These are phyloP conservation scores for Plasmodium coatneyi DNA, from an alignment of 169 alveolate species.

Conservation along the genomic window DNA sequence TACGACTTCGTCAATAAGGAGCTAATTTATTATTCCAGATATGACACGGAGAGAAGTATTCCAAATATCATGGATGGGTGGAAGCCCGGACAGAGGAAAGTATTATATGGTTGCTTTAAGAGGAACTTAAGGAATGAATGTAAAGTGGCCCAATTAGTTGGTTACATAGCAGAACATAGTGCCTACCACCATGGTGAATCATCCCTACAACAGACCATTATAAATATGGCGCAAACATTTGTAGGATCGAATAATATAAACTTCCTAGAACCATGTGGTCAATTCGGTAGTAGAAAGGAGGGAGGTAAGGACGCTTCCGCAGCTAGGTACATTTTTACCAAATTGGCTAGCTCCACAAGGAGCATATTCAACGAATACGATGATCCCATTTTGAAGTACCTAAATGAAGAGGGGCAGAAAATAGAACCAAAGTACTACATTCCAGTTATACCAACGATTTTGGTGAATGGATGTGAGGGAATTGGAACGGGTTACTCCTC, in stretches of 20 bases:
- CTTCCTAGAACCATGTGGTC: slow-evolving; percentile 96
- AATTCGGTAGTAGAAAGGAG: slow-evolving; percentile 98
- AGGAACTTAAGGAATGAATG: slow-evolving; percentile 95
- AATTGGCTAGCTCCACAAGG: slow-evolving; percentile 91
- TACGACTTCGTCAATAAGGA: slow-evolving; percentile 98
- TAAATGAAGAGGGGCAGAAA: slow-evolving; percentile 97
- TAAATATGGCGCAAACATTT: slow-evolving; percentile 99
- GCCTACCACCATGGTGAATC: slow-evolving; percentile 99
- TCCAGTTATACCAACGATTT: slow-evolving; percentile 98
- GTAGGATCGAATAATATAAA: slow-evolving; percentile 96
- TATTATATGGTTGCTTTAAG: slow-evolving; percentile 96
- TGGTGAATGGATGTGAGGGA: slow-evolving; percentile 99
- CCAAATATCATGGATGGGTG: slow-evolving; percentile 99
- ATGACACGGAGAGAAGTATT: slow-evolving; percentile 97
- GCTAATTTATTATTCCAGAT: slow-evolving; percentile 96
- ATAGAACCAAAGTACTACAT: slow-evolving; percentile 99
- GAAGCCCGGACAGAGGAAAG: slow-evolving; percentile 99
- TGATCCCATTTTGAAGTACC: slow-evolving; percentile 93
- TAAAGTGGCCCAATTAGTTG: slow-evolving; percentile 95
- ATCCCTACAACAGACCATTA: slow-evolving; percentile 96
- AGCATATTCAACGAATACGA: slow-evolving; percentile 93
- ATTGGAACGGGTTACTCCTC: slow-evolving; percentile 98
- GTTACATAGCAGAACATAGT: slow-evolving; percentile 97
- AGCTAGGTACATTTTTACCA: slow-evolving; percentile 95
- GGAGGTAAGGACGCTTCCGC: slow-evolving; percentile 99